Percentiles rank a stretch among this genome's conserved stretches.
Conservation (phyloP, 495 filamentous ascomycete genomes). For the Penicillium bialowiezense region DNA sequence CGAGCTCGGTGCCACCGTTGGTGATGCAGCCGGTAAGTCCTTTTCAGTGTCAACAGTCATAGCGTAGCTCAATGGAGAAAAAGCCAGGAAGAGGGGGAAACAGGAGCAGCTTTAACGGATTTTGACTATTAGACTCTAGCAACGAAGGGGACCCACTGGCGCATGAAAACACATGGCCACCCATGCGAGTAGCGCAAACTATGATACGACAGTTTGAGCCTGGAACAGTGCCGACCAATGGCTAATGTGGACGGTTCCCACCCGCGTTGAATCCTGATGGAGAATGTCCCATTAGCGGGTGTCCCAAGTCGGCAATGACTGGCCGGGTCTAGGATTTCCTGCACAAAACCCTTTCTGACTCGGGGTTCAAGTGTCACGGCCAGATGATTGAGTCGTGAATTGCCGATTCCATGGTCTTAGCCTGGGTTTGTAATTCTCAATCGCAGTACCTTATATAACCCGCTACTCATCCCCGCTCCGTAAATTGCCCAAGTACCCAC, state of each 20-base stretch:
- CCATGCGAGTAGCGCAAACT: background rate
- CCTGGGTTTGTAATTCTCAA: background rate
- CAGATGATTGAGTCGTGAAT: background rate
- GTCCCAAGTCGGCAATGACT: background rate
- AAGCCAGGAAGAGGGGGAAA: background rate
- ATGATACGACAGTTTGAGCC: background rate
- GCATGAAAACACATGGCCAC: background rate
- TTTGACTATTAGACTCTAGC: background rate
- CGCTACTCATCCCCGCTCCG: too few relatives aligned
- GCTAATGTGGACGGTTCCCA: background rate
- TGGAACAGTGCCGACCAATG: background rate
- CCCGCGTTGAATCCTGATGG: background rate
- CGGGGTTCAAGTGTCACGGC: background rate
- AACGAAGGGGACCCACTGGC: background rate
- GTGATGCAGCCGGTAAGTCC: slow-evolving; percentile 1
- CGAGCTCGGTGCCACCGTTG: slow-evolving; percentile 6
- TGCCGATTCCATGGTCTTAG: background rate
- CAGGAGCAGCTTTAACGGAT: background rate
- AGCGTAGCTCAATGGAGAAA: background rate
- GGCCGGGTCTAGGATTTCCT: slow-evolving; percentile 1
- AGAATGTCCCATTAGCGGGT: background rate
- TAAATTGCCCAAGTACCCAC: too few relatives aligned
- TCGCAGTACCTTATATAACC: too few relatives aligned
- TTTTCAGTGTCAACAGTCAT: slow-evolving; percentile 15
- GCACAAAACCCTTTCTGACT: background rate